Conservation (phyloP, 2,329 filamentous ascomycete genomes). For the Penicillium hordei region DNA sequence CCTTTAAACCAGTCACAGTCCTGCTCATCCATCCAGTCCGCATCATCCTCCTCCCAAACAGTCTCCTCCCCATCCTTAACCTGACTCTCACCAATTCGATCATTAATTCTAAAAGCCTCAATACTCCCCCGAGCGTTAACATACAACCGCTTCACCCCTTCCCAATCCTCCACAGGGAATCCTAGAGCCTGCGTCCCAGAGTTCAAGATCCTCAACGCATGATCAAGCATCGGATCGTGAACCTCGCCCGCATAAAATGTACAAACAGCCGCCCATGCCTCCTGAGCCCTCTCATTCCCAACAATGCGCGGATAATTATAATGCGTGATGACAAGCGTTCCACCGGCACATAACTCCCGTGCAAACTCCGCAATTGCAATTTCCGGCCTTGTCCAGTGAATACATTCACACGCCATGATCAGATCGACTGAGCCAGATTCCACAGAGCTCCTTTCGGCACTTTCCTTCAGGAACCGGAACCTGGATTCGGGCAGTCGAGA, state of each 20-base stretch:
- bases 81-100: neutral
- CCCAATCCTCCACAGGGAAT: neutral
- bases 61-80: constrained; percentile 3
- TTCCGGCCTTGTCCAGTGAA: constrained; percentile 6
- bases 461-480: constrained; percentile 3
- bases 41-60: constrained; percentile 3
- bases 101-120: constrained; percentile 5
- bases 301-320: constrained; percentile 8
- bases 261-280: constrained; percentile 1
- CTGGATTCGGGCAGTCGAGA: neutral
- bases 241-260: neutral
- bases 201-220: constrained; percentile 5
- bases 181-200: neutral
- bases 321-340: constrained; percentile 3
- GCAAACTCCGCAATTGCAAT: constrained; percentile 3
- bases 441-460: constrained; percentile 2
- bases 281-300: constrained; percentile 4
- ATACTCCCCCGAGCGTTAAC: constrained; percentile 3
- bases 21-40: constrained; percentile 6
- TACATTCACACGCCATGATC: constrained; percentile 8
- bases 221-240: constrained; percentile 4
- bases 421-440: neutral
- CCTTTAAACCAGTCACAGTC: constrained; percentile 7
- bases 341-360: neutral
- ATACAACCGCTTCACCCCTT: constrained; percentile 1